Evolutionary conservation across 345 rosid species (phyloP).

Genomic region (Acer saccharum): DNA sequence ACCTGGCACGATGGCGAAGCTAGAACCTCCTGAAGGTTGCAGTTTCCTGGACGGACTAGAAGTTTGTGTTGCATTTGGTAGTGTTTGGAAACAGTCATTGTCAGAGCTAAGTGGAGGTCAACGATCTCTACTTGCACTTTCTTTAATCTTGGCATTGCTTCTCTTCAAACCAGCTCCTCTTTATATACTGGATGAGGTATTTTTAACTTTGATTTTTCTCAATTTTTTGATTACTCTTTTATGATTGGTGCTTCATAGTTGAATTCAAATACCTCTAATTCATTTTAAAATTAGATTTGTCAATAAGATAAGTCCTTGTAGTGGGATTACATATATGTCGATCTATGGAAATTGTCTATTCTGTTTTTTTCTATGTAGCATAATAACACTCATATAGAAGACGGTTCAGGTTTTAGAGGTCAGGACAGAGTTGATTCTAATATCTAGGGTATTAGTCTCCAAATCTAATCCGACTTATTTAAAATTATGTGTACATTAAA

Average conservation of each 20-base stretch:
- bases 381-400: not conserved
- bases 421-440: not conserved
- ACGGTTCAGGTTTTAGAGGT: not conserved
- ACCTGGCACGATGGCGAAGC: constrained; percentile 90
- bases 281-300: not conserved
- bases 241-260: constrained; percentile 3
- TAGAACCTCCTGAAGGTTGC: constrained; percentile 74
- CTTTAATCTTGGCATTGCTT: constrained; percentile 89
- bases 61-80: constrained; percentile 94
- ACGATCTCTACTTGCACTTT: constrained; percentile 90
- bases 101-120: constrained; percentile 97
- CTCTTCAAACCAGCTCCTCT: constrained; percentile 99
- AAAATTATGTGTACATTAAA: not conserved
- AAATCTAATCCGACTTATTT: not conserved
- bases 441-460: not conserved
- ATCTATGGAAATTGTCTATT: not conserved
- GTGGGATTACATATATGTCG: not conserved
- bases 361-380: not conserved
- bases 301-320: not conserved
- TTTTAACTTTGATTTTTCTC: not conserved
- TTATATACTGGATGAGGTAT: constrained; percentile 94
- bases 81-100: constrained; percentile 94
- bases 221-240: not conserved
- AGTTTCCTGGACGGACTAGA: constrained; percentile 92
- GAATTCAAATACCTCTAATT: not conserved